These are phyloP conservation scores for Rhodotorula taiwanensis DNA, from an alignment of 768 basidiomycete species.

Conservation along the genomic window DNA sequence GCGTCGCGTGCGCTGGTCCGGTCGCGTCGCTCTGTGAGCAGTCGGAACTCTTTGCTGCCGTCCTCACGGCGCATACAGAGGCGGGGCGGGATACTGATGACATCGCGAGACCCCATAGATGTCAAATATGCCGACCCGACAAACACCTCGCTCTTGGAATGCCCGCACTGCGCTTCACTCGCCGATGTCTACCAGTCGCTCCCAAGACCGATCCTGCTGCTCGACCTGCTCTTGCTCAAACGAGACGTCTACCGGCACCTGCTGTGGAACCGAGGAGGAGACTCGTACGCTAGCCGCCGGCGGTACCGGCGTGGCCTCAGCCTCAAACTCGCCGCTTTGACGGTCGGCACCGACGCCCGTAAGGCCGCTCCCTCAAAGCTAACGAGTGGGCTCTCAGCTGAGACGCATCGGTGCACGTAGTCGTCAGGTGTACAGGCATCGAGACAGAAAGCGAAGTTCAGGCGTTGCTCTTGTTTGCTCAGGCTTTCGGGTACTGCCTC, in stretches of 20 bases:
- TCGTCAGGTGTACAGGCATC: constrained; percentile 11
- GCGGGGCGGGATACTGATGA: no score
- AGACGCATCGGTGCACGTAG: not conserved
- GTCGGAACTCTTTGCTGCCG: not conserved
- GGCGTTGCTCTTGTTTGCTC: constrained; percentile 1
- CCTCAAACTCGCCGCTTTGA: not conserved
- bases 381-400: no score
- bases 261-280: constrained; percentile 10
- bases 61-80: no score
- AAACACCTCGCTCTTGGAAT: constrained; percentile 27
- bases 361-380: not conserved
- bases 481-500: constrained; percentile 16
- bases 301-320: not conserved
- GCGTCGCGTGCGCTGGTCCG: not conserved
- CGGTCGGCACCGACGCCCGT: constrained; percentile 6
- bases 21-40: constrained; percentile 11
- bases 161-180: not conserved
- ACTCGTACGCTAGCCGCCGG: not conserved
- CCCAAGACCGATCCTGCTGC: constrained; percentile 5
- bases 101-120: no score
- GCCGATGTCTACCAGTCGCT: constrained; percentile 13
- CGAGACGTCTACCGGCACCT: constrained; percentile 16
- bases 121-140: constrained; percentile 16
- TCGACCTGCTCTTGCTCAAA: constrained; percentile 27
- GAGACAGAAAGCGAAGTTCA: not conserved